Evolutionary conservation across 805 yeast genomes (phyloP), one percentile per base, ranked within the genome.

Genomic region (Starmerella lactis-condensi): DNA sequence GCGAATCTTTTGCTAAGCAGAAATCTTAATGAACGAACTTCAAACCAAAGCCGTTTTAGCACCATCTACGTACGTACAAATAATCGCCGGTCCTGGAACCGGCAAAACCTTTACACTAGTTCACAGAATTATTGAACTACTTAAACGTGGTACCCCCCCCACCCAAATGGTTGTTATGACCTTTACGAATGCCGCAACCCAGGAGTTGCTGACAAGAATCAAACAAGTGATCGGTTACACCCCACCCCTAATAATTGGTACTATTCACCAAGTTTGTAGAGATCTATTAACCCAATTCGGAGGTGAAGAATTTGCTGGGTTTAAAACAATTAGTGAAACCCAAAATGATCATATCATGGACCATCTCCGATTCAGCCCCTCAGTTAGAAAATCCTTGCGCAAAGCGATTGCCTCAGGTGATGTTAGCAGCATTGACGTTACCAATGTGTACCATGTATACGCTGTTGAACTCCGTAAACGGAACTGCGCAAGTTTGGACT

Each of bases 181-280:
- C 0, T 85, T 85, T 56, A 85, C 96, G 9, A 77, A 78, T 44
- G 78, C 76, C 44, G 96, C 98, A 0, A 91, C 95, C 2, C 65
- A 61, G 31, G 96, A 85, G 53, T 73, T 85, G 77, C 54, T 58
- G 9, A 74, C 68, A 20, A 59, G 96, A 25, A 52, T 85, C 16
- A 36, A 33, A 5, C n/a, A 7, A 7, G 29, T 26, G 4, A 22
- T 20, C 9, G 31, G 32, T 4, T 30, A 38, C 2, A 46, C 57
- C 1, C 59, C 61, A 28, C 23, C 36, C 1, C 51, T 85, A 14
- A 53, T 72, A 35, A 67, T 83, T 21, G 96, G 95, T 1, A 89
- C 96, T 0, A 85, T 85, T 51, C 98, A 85, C 51, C 69, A n/a
- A n/a, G n/a, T n/a, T n/a, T n/a, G n/a, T n/a, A n/a, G n/a, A n/a